phyloP scores from a whole-genome alignment of 208 protist species.

The Vickermania spadyakhi region DNA sequence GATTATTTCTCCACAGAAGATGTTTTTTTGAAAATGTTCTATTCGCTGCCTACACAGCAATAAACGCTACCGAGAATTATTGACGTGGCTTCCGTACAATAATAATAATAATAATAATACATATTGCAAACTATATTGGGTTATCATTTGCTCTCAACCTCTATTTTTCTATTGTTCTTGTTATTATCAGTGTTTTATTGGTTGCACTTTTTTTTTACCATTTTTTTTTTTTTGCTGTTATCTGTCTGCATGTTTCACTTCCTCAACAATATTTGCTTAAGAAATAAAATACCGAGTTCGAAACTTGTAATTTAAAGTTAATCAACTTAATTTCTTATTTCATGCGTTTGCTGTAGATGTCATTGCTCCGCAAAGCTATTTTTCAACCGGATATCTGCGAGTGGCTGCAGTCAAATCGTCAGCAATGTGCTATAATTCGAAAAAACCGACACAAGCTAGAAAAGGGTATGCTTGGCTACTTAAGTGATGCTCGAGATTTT shows the following conservation, averaged over 20 bases:
- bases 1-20: not conserved
- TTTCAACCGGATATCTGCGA: not conserved
- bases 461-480: slow-evolving; percentile 73
- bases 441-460: slow-evolving; percentile 56
- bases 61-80: slow-evolving; percentile 1
- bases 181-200: not conserved
- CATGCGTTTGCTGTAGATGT: slow-evolving; percentile 19
- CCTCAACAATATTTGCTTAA: not conserved
- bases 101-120: slow-evolving; percentile 1
- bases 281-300: not conserved
- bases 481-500: slow-evolving; percentile 36
- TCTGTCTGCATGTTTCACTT: not conserved
- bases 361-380: slow-evolving; percentile 8
- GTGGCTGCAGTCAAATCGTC: not conserved
- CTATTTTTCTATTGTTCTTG: not conserved
- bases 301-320: not conserved
- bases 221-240: slow-evolving; percentile 4
- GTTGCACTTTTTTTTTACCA: not conserved
- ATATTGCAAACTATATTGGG: not conserved
- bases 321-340: not conserved
- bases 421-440: slow-evolving; percentile 9
- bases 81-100: not conserved
- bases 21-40: slow-evolving; percentile 2
- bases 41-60: slow-evolving; percentile 2
- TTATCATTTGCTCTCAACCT: not conserved